Conservation (phyloP, 1,139 yeast genomes). For the Pichia sp. region DNA sequence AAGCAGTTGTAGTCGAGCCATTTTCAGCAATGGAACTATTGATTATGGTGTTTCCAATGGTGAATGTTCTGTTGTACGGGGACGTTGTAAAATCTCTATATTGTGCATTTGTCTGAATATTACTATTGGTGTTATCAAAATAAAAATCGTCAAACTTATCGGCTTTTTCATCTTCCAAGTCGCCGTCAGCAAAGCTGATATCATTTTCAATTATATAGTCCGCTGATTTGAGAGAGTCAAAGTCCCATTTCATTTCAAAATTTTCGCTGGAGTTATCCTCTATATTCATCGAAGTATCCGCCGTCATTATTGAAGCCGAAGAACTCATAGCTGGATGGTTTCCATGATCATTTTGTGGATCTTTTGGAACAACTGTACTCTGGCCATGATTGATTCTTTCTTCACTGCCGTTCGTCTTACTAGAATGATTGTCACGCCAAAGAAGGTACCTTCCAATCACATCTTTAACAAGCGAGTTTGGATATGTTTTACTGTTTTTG, state of each 20-base stretch:
- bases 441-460: conserved; percentile 69
- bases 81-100: conserved; percentile 11
- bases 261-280: conserved; percentile 9
- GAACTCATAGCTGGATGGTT: conserved; percentile 1
- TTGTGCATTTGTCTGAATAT: conserved; percentile 15
- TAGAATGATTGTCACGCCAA: conserved; percentile 63
- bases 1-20: neutral
- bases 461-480: conserved; percentile 61
- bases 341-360: neutral
- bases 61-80: conserved; percentile 12
- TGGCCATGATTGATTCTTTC: neutral
- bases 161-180: conserved; percentile 21
- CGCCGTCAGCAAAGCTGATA: conserved; percentile 20
- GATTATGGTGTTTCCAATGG: conserved; percentile 17
- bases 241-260: conserved; percentile 71
- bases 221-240: conserved; percentile 65
- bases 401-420: conserved; percentile 23
- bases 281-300: neutral
- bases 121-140: conserved; percentile 20
- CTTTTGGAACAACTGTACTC: neutral
- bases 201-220: conserved; percentile 64
- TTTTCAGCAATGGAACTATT: conserved; percentile 1
- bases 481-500: conserved; percentile 47
- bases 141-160: conserved; percentile 7
- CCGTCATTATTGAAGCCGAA: neutral